Conservation (phyloP, 768 basidiomycete genomes). For the Pisolithus albus region DNA sequence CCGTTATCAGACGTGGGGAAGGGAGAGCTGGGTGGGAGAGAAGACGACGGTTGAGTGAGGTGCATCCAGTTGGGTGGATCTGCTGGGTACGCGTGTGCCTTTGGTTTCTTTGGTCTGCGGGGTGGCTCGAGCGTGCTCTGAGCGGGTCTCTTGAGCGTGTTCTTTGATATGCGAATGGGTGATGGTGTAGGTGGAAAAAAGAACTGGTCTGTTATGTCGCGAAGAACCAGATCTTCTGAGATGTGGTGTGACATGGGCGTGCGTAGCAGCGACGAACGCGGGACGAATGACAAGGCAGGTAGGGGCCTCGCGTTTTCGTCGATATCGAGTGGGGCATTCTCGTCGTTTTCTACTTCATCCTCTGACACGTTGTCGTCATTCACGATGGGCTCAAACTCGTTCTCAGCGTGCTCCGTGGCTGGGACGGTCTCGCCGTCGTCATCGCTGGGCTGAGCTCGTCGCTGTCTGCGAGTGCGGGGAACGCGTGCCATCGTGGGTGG, state of each 20-base stretch:
- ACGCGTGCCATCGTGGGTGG: neutral
- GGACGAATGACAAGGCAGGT: conserved; percentile 3
- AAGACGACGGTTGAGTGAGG: conserved; percentile 18
- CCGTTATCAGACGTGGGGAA: conserved; percentile 17
- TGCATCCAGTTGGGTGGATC: conserved; percentile 26
- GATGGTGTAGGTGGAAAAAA: conserved; percentile 29
- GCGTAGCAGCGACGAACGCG: conserved; percentile 13
- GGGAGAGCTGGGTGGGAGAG: conserved; percentile 31
- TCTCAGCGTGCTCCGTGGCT: neutral
- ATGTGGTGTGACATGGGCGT: conserved; percentile 19
- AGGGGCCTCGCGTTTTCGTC: conserved; percentile 11
- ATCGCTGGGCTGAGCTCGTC: conserved; percentile 7
- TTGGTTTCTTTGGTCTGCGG: conserved; percentile 27
- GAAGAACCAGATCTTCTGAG: conserved; percentile 18
- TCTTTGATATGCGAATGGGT: conserved; percentile 19
- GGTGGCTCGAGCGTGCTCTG: conserved; percentile 20
- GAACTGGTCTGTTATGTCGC: conserved; percentile 30
- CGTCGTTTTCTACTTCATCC: conserved; percentile 5
- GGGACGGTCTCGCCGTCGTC: neutral
- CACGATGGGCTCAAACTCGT: neutral
- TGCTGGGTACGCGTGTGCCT: conserved; percentile 23
- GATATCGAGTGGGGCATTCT: conserved; percentile 11
- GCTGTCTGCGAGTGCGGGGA: conserved; percentile 15
- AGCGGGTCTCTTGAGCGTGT: conserved; percentile 9
- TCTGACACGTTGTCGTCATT: neutral